Percentiles rank a stretch among this genome's conserved stretches.
Conservation (phyloP, 768 basidiomycete species). For the Auricularia auricula-judae region DNA sequence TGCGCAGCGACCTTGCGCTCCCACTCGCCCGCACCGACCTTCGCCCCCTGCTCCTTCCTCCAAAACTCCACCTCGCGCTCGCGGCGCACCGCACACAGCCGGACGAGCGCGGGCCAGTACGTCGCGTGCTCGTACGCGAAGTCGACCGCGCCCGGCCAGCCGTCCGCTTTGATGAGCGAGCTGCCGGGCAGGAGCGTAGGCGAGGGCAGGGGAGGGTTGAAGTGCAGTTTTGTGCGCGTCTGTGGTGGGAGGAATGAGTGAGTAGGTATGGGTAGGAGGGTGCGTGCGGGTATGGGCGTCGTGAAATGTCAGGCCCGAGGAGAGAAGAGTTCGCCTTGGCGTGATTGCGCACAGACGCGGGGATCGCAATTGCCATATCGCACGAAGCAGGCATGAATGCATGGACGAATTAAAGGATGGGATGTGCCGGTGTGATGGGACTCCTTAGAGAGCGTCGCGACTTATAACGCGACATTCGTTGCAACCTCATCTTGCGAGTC, state of each 20-base stretch:
- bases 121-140: conserved; percentile 66
- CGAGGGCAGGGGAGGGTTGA: conserved; percentile 32
- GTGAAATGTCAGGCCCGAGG: no score
- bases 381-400: no score
- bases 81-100: conserved; percentile 40
- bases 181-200: conserved; percentile 60
- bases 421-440: no score
- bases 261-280: background rate
- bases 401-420: no score
- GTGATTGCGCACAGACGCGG: no score
- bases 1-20: conserved; percentile 43
- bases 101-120: conserved; percentile 62
- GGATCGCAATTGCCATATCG: no score
- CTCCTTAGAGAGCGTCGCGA: no score
- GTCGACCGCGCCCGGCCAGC: conserved; percentile 57
- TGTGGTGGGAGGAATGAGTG: background rate
- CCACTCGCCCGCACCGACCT: conserved; percentile 68
- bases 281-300: no score
- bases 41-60: conserved; percentile 49
- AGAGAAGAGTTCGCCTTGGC: background rate
- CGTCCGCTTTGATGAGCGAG: conserved; percentile 50
- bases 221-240: conserved; percentile 7
- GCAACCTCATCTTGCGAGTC: no score
- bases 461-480: no score
- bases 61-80: conserved; percentile 47